phyloP scores from a whole-genome alignment of 805 yeast species.

The Hanseniaspora lindneri region DNA sequence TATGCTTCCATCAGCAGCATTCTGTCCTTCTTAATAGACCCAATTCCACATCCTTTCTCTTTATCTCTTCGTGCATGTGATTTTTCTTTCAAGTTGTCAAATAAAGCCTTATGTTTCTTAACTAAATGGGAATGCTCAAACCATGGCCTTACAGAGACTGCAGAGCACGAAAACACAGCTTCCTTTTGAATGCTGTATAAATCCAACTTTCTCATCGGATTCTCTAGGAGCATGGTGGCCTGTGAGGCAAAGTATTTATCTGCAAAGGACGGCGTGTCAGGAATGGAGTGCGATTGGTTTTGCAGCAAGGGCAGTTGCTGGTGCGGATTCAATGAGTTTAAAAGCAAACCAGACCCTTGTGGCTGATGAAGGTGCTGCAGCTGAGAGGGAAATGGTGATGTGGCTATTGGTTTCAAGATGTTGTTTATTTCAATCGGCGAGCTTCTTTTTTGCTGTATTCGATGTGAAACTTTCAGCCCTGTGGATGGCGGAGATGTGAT shows the following conservation, averaged over 20 bases:
- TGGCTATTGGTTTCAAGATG: not conserved
- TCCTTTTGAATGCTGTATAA: conserved; percentile 6
- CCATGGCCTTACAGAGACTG: conserved; percentile 11
- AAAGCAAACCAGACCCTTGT: not conserved
- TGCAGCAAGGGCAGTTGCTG: not conserved
- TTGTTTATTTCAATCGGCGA: conserved; percentile 10
- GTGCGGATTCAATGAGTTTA: not conserved
- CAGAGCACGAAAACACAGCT: conserved; percentile 11
- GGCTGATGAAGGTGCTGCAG: not conserved
- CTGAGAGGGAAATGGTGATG: not conserved
- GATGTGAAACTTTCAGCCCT: not conserved
- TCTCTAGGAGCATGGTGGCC: not conserved
- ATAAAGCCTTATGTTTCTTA: conserved; percentile 9
- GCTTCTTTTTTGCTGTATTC: not conserved
- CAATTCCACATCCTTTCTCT: conserved; percentile 10
- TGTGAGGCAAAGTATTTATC: conserved; percentile 10
- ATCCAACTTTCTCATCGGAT: conserved; percentile 10
- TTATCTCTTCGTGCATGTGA: conserved; percentile 7
- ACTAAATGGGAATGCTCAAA: conserved; percentile 10
- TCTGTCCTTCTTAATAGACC: conserved; percentile 11
- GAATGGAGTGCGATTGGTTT: not conserved
- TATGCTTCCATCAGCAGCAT: not conserved
- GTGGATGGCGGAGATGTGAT: not conserved
- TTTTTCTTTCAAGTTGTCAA: conserved; percentile 12
- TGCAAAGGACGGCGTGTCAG: not conserved